Conservation (phyloP, 2,329 filamentous ascomycete species). For the Geosmithia putterillii region DNA sequence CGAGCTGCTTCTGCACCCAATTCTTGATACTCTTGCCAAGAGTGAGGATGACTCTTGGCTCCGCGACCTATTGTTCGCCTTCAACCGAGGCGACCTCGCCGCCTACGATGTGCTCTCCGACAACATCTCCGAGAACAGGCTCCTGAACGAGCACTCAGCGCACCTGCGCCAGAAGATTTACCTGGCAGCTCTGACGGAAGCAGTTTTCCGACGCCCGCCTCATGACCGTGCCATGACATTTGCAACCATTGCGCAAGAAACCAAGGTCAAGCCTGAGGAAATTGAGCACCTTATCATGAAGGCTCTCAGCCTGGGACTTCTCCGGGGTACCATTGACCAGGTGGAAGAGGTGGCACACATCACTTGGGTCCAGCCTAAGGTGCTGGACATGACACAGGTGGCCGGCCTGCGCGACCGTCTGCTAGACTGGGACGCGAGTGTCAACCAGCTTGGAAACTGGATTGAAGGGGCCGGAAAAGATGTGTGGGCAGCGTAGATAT, state of each 20-base stretch:
- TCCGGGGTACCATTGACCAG: conserved; percentile 91
- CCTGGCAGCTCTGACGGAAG: conserved; percentile 87
- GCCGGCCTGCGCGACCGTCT: conserved; percentile 79
- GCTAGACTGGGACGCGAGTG: conserved; percentile 90
- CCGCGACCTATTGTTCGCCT: conserved; percentile 89
- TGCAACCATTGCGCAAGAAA: conserved; percentile 76
- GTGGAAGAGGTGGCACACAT: conserved; percentile 90
- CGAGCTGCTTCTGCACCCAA: conserved; percentile 93
- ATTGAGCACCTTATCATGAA: conserved; percentile 99
- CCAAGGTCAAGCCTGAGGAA: conserved; percentile 79
- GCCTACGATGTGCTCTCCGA: conserved; percentile 75
- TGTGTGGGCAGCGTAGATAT: conserved; percentile 74
- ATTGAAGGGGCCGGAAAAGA: conserved; percentile 90
- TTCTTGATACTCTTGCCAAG: conserved; percentile 67
- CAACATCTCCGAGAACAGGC: conserved; percentile 67
- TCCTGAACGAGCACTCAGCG: conserved; percentile 66
- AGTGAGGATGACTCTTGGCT: conserved; percentile 75
- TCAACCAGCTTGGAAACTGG: conserved; percentile 94
- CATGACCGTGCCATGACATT: conserved; percentile 95
- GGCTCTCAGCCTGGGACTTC: conserved; percentile 82
- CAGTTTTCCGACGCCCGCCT: conserved; percentile 88
- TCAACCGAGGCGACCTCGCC: conserved; percentile 86
- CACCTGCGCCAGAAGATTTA: conserved; percentile 98
- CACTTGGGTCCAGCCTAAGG: conserved; percentile 98
- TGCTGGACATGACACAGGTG: conserved; percentile 90